Base-by-base conservation (phyloP, 2,329 filamentous ascomycete genomes). In the Alternaria panax region DNA sequence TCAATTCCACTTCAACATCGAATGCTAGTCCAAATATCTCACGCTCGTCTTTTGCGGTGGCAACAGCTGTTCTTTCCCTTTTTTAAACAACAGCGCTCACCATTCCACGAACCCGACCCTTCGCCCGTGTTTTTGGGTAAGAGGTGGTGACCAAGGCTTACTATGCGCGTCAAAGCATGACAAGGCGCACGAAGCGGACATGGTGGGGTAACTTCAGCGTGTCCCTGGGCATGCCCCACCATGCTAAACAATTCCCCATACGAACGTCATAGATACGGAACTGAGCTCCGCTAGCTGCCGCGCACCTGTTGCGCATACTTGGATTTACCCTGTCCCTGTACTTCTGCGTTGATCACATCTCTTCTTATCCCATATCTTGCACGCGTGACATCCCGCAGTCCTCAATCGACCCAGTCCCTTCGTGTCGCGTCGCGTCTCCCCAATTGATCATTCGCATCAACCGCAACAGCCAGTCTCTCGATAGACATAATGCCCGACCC, bases 401-500 rank as follows among this genome's bases (percentile, higher is more conserved):
- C 7, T 18, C 30, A 18, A 36, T 48, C 36, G 30, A 25, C 5
- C 3, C 45, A 18, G 2, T 25, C 5, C 14, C 30, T 12, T 7
- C 20, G 20, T 20, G 20, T 48, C 45, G 20, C 30, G 18, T 34
- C 43, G 28, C 18, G 12, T n/a, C 27, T 20, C 18, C 22, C 12
- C 18, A 7, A 47, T 47, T 28, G 4, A 16, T 18, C 7, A 7
- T 7, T 11, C 12, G 12, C 14, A 47, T 12, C 12, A n/a, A 7
- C 14, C 1, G 46, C 32, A 24, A 18, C 36, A 60, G 38, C 24
- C 32, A 20, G 18, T 24, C 18, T 47, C 12, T 7, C 4, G 22
- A 36, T 7, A 34, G 30, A 48, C 16, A 60, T 60, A 51, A 78
- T 78, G 80, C 79, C 80, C 12, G 81, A 81, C 24, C 82, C 82